A percentile compares a stretch with the other conserved stretches of the same genome.
phyloP scores from a whole-genome alignment of 2,329 filamentous ascomycete species.

The Phyllosticta citrichinensis region DNA sequence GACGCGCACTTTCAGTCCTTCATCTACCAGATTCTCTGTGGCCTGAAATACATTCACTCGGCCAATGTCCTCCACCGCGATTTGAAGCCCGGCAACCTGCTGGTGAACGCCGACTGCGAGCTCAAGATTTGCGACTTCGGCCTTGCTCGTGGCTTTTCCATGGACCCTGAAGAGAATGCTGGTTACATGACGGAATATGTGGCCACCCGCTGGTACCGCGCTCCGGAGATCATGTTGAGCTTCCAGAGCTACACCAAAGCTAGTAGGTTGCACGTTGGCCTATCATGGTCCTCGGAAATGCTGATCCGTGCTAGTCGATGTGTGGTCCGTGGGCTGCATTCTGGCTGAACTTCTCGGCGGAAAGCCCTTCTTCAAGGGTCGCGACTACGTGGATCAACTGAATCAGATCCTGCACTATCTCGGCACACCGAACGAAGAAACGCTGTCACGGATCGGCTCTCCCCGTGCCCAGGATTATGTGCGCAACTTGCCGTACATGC shows the following conservation, averaged over 20 bases:
- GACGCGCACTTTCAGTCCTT: conserved; percentile 99
- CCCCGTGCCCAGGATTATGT: conserved; percentile 97
- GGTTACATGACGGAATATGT: conserved; percentile 99
- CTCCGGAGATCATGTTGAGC: conserved; percentile 98
- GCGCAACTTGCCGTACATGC: conserved; percentile 88
- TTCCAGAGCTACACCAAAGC: conserved; percentile 99
- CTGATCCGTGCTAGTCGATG: conserved; percentile 58
- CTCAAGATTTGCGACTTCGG: conserved; percentile 99
- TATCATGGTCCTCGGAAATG: neutral
- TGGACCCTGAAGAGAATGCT: conserved; percentile 95
- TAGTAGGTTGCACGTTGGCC: conserved; percentile 57
- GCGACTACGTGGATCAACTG: conserved; percentile 97
- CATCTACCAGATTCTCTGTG: conserved; percentile 99
- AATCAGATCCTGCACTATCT: conserved; percentile 99
- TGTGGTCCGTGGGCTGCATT: conserved; percentile 98
- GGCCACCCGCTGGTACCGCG: conserved; percentile 95
- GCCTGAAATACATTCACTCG: conserved; percentile 98
- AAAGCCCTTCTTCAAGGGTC: conserved; percentile 97
- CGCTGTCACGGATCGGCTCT: conserved; percentile 84
- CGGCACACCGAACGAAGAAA: conserved; percentile 92
- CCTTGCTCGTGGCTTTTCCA: conserved; percentile 88
- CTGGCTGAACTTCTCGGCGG: conserved; percentile 91
- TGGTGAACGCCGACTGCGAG: conserved; percentile 98
- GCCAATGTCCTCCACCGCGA: conserved; percentile 96
- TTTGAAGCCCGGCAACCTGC: conserved; percentile 89